Conservation (phyloP, 2,329 filamentous ascomycete genomes). For the Tolypocladium guangdongense region DNA sequence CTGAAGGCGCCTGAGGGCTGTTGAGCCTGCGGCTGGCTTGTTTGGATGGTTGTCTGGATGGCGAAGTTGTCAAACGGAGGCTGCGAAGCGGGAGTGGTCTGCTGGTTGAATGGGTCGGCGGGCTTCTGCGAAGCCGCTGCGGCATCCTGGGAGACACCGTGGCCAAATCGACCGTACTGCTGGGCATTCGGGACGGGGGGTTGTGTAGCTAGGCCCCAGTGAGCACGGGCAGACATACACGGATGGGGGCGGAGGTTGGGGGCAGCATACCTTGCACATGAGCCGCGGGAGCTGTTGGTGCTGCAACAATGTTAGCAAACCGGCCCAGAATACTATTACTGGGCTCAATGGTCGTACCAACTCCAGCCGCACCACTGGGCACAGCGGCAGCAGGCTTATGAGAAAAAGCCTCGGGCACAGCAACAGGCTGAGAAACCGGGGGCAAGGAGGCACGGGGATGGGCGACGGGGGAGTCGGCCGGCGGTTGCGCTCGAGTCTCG, state of each 20-base stretch:
- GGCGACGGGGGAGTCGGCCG: slow-evolving; percentile 81
- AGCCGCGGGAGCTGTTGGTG: slow-evolving; percentile 10
- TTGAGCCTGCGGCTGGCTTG: slow-evolving; percentile 45
- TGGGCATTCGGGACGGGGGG: slow-evolving; percentile 46
- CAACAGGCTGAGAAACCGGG: slow-evolving; percentile 48
- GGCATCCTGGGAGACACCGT: slow-evolving; percentile 48
- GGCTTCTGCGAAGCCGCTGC: slow-evolving; percentile 58
- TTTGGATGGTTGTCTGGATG: slow-evolving; percentile 47
- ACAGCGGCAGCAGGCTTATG: slow-evolving; percentile 42
- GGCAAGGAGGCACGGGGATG: slow-evolving; percentile 80
- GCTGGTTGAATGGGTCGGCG: slow-evolving; percentile 79
- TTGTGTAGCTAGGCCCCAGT: slow-evolving; percentile 23
- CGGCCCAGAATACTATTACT: slow-evolving; percentile 5
- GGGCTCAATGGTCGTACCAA: slow-evolving; percentile 14
- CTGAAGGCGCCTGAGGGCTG: slow-evolving; percentile 57
- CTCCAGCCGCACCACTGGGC: slow-evolving; percentile 24
- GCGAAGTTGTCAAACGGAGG: slow-evolving; percentile 52
- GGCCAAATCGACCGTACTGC: slow-evolving; percentile 61
- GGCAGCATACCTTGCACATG: slow-evolving; percentile 15
- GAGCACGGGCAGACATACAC: background rate
- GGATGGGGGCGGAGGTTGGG: background rate
- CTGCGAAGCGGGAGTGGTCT: slow-evolving; percentile 39
- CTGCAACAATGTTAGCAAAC: slow-evolving; percentile 5
- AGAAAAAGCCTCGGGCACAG: slow-evolving; percentile 44
- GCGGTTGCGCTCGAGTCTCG: slow-evolving; percentile 86